Evolutionary conservation across 805 yeast genomes (phyloP).

Genomic region (Wickerhamiella qilinensis): DNA sequence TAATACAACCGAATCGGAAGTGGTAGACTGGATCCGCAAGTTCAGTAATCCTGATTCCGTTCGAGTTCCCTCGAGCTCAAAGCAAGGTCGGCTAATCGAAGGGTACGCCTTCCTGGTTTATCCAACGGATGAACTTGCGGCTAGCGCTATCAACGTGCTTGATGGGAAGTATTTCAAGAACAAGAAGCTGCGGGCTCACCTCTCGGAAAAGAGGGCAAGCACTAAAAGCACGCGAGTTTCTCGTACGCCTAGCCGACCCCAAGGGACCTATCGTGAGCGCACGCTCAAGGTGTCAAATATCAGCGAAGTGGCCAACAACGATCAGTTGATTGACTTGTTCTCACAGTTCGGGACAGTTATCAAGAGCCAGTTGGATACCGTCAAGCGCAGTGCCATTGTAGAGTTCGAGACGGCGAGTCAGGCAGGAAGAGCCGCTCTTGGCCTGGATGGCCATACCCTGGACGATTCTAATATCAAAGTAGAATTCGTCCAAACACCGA

Average conservation of each 20-base stretch:
- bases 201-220: neutral
- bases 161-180: neutral
- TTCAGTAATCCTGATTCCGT: slow-evolving; percentile 1
- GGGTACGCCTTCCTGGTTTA: slow-evolving; percentile 11
- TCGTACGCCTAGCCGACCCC: neutral
- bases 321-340: neutral
- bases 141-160: neutral
- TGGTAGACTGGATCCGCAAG: neutral
- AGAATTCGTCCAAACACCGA: neutral
- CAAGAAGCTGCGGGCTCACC: neutral
- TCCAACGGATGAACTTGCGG: neutral
- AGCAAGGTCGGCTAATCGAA: neutral
- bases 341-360: neutral
- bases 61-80: neutral
- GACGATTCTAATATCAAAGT: neutral
- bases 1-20: neutral
- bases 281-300: neutral
- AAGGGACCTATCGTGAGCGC: neutral
- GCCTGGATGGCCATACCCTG: neutral
- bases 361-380: neutral
- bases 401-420: neutral
- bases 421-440: neutral
- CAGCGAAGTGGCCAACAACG: neutral
- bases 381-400: neutral
- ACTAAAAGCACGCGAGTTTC: neutral